Conservation (phyloP, 2,329 filamentous ascomycete genomes). For the Sclerotinia nivalis region DNA sequence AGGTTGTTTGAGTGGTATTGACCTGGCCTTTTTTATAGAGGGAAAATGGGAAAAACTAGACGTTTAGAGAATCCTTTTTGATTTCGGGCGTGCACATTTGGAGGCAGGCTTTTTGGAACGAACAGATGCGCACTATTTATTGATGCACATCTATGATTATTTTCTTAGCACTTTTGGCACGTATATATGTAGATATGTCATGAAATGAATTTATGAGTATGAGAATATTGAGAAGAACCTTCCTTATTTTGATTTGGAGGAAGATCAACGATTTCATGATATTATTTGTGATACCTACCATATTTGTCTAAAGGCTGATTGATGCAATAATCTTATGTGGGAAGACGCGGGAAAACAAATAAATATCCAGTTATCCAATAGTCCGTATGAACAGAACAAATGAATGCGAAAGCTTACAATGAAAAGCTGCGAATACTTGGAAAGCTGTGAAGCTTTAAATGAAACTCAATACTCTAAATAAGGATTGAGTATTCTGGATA, state of each 20-base stretch:
- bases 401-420: not conserved
- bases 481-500: no score
- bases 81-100: not conserved
- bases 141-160: not conserved
- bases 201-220: constrained; percentile 2
- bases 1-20: not conserved
- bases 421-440: not conserved
- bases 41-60: no score
- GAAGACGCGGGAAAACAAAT: not conserved
- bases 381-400: not conserved
- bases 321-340: no score
- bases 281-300: no score
- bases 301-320: no score
- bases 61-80: no score
- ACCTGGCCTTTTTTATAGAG: not conserved
- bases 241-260: not conserved
- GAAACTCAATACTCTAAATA: no score
- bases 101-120: not conserved
- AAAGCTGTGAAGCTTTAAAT: no score
- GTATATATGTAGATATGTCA: not conserved
- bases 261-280: not conserved
- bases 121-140: not conserved
- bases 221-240: not conserved
- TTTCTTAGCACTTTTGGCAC: not conserved
- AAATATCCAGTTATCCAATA: not conserved